Base-by-base conservation (phyloP, 106 monocot genomes). In the Chionographis japonica region DNA sequence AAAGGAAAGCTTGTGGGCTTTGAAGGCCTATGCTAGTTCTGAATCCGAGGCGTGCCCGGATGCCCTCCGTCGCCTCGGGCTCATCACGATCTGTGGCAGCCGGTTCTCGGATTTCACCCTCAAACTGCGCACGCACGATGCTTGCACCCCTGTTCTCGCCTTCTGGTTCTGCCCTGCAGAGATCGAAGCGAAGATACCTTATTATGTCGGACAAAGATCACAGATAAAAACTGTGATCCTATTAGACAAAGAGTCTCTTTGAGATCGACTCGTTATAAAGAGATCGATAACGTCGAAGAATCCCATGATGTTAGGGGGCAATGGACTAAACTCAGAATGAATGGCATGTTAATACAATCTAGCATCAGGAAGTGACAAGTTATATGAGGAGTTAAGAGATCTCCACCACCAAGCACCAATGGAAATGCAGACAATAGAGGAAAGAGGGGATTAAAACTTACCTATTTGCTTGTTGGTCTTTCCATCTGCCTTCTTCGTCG, bases 31-130 rank as follows among this genome's bases (percentile, higher is more conserved):
- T 61, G 68, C n/a, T 40, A 80, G 51, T 46, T 83, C 85, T 17
- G 80, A 82, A 19, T 83, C 90, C 40, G 87, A 87, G 16, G 63
- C 72, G 54, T 81, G 75, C 13, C 87, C 81, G 2, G 91, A 77
- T 58, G 64, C 63, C 52, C 72, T 78, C 53, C 77, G 60, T 17
- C 76, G 58, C 12, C 62, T 62, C 3, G 81, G 81, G 49, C 63
- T 84, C 68, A 73, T 62, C 58, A 27, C 20, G 2, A 62, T 19
- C n/a, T 54, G 57, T 35, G 60, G 75, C 56, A 72, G 66, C 11
- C 68, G 73, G 61, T 66, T 67, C 15, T 81, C 78, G 3, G 83
- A 52, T 2, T 67, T 83, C 50, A 56, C 75, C 52, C 65, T 73
- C 56, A 73, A 40, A 50, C 40, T 72, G 8, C 60, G 75, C 10